Evolutionary conservation across 2,329 filamentous ascomycete genomes (phyloP).

Genomic region (Emericellopsis cladophorae): DNA sequence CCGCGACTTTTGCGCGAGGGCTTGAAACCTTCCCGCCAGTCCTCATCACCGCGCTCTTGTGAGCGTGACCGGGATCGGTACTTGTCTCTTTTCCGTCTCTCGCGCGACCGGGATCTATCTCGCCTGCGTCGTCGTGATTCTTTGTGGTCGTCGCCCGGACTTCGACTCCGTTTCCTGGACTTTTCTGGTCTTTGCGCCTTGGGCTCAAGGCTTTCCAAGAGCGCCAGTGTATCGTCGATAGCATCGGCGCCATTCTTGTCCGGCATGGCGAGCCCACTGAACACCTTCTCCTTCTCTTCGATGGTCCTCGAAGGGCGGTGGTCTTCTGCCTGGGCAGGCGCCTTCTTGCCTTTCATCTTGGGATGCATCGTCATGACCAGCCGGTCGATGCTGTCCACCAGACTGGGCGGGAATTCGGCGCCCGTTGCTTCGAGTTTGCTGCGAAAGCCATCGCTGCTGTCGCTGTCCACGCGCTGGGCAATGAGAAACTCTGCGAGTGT

Average conservation of each 20-base stretch:
- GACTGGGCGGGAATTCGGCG: conserved; percentile 70
- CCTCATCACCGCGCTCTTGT: conserved; percentile 27
- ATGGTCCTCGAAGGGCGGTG: conserved; percentile 28
- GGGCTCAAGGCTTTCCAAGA: conserved; percentile 70
- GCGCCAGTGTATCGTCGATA: conserved; percentile 85
- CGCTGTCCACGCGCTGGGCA: conserved; percentile 69
- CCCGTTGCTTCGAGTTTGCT: conserved; percentile 61
- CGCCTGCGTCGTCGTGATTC: conserved; percentile 26
- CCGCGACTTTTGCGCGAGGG: conserved; percentile 18
- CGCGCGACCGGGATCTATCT: conserved; percentile 26
- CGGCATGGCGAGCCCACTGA: conserved; percentile 77
- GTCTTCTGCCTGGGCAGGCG: conserved; percentile 19
- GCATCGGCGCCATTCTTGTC: conserved; percentile 56
- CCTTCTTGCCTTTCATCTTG: conserved; percentile 57
- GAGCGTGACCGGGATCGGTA: conserved; percentile 19
- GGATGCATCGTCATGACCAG: conserved; percentile 85
- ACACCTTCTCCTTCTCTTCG: conserved; percentile 73
- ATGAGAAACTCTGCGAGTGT: conserved; percentile 95
- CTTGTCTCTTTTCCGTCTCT: conserved; percentile 21
- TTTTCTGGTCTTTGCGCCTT: conserved; percentile 22
- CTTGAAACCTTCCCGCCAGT: conserved; percentile 25
- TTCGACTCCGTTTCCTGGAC: conserved; percentile 47
- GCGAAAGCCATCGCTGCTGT: conserved; percentile 61
- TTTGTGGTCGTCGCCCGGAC: conserved; percentile 36
- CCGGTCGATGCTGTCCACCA: conserved; percentile 85